phyloP scores from a whole-genome alignment of 768 basidiomycete genomes.

The Tulasnella calospora region DNA sequence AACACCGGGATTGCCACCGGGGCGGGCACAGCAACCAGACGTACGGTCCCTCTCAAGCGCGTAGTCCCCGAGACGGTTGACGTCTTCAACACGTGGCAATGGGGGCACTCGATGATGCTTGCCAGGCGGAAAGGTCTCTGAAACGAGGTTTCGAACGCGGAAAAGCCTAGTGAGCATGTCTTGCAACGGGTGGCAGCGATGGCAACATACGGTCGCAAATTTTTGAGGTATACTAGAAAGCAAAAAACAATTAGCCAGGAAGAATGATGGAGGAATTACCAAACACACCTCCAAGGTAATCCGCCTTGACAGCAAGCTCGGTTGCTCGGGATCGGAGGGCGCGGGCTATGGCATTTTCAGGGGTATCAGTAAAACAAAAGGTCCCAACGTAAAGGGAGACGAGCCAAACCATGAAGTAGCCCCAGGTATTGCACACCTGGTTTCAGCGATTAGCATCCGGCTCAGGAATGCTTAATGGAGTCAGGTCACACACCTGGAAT shows the following conservation, averaged over 20 bases:
- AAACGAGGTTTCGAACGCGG: neutral
- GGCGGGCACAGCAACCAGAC: neutral
- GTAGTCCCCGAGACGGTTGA: constrained; percentile 83
- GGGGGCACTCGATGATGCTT: constrained; percentile 64
- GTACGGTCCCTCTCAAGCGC: constrained; percentile 61
- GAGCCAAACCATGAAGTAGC: constrained; percentile 70
- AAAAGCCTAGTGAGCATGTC: neutral
- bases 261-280: neutral
- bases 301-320: constrained; percentile 74
- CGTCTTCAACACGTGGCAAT: constrained; percentile 72
- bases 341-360: constrained; percentile 49
- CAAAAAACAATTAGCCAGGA: neutral
- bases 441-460: neutral
- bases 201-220: constrained; percentile 12
- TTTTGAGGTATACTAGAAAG: constrained; percentile 22
- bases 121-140: constrained; percentile 72
- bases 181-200: neutral
- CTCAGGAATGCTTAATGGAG: constrained; percentile 1
- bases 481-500: constrained; percentile 57
- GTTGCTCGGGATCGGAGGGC: constrained; percentile 62
- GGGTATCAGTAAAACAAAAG: neutral
- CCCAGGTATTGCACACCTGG: constrained; percentile 85
- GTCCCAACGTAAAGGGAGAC: neutral
- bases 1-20: neutral
- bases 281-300: constrained; percentile 22